These are phyloP conservation scores for Pseudogymnoascus sp. DNA, from an alignment of 2,329 filamentous ascomycete species.

Conservation along the genomic window DNA sequence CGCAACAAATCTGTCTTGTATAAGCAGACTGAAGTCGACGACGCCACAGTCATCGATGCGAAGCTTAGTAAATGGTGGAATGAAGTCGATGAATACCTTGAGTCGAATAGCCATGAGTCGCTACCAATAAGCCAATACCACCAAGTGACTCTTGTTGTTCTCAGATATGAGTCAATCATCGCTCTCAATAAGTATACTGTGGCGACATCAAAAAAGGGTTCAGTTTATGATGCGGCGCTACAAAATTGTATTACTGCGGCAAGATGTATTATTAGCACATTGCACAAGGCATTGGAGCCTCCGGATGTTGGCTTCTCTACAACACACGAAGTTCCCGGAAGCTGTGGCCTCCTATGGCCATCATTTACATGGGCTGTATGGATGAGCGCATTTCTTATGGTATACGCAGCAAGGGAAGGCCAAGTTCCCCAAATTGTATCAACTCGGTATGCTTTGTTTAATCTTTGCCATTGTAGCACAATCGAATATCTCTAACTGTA, in stretches of 20 bases:
- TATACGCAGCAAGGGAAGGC: conserved; percentile 38
- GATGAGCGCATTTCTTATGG: conserved; percentile 41
- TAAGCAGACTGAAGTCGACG: conserved; percentile 31
- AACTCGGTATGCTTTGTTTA: conserved; percentile 26
- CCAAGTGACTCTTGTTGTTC: conserved; percentile 31
- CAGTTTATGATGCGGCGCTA: conserved; percentile 36
- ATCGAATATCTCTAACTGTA: conserved; percentile 12
- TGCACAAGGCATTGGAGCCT: conserved; percentile 23
- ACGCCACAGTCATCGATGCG: conserved; percentile 35
- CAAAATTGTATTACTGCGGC: conserved; percentile 41
- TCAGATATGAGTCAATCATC: conserved; percentile 40
- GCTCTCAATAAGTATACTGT: conserved; percentile 39
- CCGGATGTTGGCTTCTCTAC: not conserved
- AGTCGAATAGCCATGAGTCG: conserved; percentile 25
- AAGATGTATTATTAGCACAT: conserved; percentile 33
- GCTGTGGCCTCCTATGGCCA: conserved; percentile 34
- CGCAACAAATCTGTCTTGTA: conserved; percentile 39
- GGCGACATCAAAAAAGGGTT: conserved; percentile 32
- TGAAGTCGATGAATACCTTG: conserved; percentile 37
- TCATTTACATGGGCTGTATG: conserved; percentile 42
- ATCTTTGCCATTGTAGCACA: not conserved
- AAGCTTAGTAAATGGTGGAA: conserved; percentile 42
- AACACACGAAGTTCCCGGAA: conserved; percentile 15
- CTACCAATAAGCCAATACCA: conserved; percentile 28
- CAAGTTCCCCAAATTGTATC: conserved; percentile 29